Percentiles rank a stretch among this genome's conserved stretches.
These are phyloP conservation scores for Colletotrichum chrysophilum DNA, from an alignment of 2,329 filamentous ascomycete genomes.

Conservation along the genomic window DNA sequence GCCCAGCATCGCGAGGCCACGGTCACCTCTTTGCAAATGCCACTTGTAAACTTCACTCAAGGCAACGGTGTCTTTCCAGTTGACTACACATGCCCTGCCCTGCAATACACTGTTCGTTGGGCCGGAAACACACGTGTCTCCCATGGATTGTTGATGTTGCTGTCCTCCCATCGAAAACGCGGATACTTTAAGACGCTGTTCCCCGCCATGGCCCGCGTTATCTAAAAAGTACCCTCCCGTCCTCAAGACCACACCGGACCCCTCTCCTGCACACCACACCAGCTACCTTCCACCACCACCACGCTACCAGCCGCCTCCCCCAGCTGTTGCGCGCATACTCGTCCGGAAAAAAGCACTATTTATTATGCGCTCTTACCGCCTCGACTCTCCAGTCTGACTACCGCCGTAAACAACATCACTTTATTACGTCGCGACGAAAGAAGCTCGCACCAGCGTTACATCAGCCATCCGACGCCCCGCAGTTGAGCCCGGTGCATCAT, in stretches of 20 bases:
- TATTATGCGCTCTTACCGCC: slow-evolving; percentile 17
- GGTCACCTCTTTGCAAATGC: neutral
- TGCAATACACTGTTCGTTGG: neutral
- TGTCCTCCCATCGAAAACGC: neutral
- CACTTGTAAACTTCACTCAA: neutral
- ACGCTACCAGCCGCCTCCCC: neutral
- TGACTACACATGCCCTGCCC: neutral
- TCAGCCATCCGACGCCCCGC: neutral
- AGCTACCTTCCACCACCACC: neutral
- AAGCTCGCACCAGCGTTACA: neutral
- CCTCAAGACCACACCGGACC: neutral
- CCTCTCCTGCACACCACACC: slow-evolving; percentile 14
- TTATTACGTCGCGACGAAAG: neutral
- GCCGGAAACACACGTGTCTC: neutral
- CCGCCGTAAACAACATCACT: neutral
- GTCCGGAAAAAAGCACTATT: slow-evolving; percentile 7
- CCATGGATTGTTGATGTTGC: neutral
- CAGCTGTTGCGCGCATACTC: neutral
- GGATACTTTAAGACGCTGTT: neutral
- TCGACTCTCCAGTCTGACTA: neutral
- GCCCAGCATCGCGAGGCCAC: slow-evolving; percentile 3
- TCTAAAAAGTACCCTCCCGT: neutral
- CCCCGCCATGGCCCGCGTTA: neutral
- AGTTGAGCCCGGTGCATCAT: neutral
- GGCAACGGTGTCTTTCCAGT: neutral